Percentiles rank a stretch among this genome's conserved stretches.
These are phyloP conservation scores for Penicillium samsonianum DNA, from an alignment of 495 filamentous ascomycete species.

Conservation along the genomic window DNA sequence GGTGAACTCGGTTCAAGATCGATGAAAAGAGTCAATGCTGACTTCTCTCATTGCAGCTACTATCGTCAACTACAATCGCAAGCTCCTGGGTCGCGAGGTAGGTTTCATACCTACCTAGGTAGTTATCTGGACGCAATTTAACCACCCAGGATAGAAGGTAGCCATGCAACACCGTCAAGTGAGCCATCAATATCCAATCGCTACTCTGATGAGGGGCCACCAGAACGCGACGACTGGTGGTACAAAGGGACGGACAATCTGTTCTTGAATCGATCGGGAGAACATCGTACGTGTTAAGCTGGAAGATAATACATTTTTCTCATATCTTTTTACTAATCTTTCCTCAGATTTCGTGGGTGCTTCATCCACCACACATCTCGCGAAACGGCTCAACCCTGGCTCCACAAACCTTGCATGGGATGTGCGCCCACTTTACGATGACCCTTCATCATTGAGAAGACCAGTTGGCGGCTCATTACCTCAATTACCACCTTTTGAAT, in stretches of 20 bases:
- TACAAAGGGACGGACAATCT: conserved; percentile 40
- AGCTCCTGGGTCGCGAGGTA: conserved; percentile 21
- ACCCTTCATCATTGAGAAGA: conserved; percentile 36
- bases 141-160: conserved; percentile 2
- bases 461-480: conserved; percentile 29
- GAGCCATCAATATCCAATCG: conserved; percentile 15
- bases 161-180: conserved; percentile 14
- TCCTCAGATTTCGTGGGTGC: conserved; percentile 37
- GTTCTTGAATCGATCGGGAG: conserved; percentile 39
- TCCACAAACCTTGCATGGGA: conserved; percentile 43
- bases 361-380: conserved; percentile 38
- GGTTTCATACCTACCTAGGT: neutral
- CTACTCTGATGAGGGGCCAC: conserved; percentile 24
- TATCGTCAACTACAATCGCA: conserved; percentile 36
- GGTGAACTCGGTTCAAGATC: conserved; percentile 18
- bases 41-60: conserved; percentile 24
- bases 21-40: conserved; percentile 5
- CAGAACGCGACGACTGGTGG: conserved; percentile 45
- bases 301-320: neutral
- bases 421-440: conserved; percentile 42
- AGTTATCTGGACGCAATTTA: neutral
- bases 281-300: conserved; percentile 31
- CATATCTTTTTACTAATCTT: neutral
- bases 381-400: conserved; percentile 37
- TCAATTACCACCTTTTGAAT: conserved; percentile 45